Evolutionary conservation across 805 yeast species (phyloP), one percentile per base, ranked within the genome.

Genomic region (Yarrowia sp.): DNA sequence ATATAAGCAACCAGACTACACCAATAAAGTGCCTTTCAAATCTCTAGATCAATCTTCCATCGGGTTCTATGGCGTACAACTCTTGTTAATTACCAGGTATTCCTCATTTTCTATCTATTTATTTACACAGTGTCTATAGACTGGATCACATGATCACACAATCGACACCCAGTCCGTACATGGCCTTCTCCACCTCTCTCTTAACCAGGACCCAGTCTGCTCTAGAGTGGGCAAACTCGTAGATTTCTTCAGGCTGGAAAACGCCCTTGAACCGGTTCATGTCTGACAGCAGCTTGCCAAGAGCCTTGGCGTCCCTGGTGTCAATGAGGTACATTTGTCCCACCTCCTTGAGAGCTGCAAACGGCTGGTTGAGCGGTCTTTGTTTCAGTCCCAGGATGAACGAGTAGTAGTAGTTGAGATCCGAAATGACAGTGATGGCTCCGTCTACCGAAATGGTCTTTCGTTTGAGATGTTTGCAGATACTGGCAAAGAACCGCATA

Each of bases 211-310:
- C 78, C 99, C 99, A 94, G 76, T 94, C 99, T 43, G 87, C 84
- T 68, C 99, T 81, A 70, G 96, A 80, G 71, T 90, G 92, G 6
- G 92, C 95, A 78, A 93, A 90, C 74, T 91, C 97, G 73, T 91
- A 90, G n/a, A 94, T 88, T 72, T 94, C 99, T 72, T 95, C 98
- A 55, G 96, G 97, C 36, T 88, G 86, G 74, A 94, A 89, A 5
- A 94, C 86, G 0, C 98, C 97, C 71, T 92, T 89, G 77, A 92
- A 95, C 73, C 93, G 85, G 65, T 90, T 86, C 71, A 92, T 81
- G 75, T 92, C 97, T 69, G 94, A 86, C 58, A 93, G 88, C 69
- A 94, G 83, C 70, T 85, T 86, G 0, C 97, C 98, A 20, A 94
- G 81, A 36, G 92, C 92, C 74, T 88, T 90, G 0, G 97, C 88